phyloP scores from a whole-genome alignment of 306 rosid genomes.

The Begonia fuchsioides region DNA sequence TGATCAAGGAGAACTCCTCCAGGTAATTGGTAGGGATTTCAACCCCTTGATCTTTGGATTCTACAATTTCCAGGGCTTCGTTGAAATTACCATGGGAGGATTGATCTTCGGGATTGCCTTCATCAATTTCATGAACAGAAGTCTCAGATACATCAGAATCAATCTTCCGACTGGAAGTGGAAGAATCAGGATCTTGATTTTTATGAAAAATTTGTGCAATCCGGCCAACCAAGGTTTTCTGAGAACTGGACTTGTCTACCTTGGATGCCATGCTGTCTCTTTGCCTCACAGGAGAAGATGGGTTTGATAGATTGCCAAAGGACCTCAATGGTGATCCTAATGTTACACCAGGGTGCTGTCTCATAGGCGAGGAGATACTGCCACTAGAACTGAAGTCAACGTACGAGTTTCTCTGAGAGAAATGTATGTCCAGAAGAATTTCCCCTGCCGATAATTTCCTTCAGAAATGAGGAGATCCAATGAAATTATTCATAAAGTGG shows the following conservation, averaged over 20 bases:
- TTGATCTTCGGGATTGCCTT: slow-evolving; percentile 35
- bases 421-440: slow-evolving; percentile 39
- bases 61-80: slow-evolving; percentile 48
- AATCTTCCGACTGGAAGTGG: slow-evolving; percentile 17
- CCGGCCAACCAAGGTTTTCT: slow-evolving; percentile 55
- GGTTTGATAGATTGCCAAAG: slow-evolving; percentile 13
- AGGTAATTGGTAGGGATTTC: slow-evolving; percentile 50
- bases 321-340: slow-evolving; percentile 31
- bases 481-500: too few relatives aligned
- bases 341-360: slow-evolving; percentile 10
- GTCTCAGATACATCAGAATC: slow-evolving; percentile 46
- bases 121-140: slow-evolving; percentile 24
- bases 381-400: slow-evolving; percentile 18
- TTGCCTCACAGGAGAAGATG: slow-evolving; percentile 43
- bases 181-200: slow-evolving; percentile 28
- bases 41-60: slow-evolving; percentile 20
- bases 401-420: slow-evolving; percentile 24
- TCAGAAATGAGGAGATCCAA: too few relatives aligned
- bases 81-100: slow-evolving; percentile 37
- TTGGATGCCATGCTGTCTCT: slow-evolving; percentile 29
- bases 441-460: slow-evolving; percentile 33
- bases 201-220: slow-evolving; percentile 69
- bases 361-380: slow-evolving; percentile 2
- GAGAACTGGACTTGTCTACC: slow-evolving; percentile 39
- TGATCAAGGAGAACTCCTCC: slow-evolving; percentile 72